A percentile compares a stretch with the other conserved stretches of the same genome.
Conservation (phyloP, 768 basidiomycete species). For the Suillus weaverae region DNA sequence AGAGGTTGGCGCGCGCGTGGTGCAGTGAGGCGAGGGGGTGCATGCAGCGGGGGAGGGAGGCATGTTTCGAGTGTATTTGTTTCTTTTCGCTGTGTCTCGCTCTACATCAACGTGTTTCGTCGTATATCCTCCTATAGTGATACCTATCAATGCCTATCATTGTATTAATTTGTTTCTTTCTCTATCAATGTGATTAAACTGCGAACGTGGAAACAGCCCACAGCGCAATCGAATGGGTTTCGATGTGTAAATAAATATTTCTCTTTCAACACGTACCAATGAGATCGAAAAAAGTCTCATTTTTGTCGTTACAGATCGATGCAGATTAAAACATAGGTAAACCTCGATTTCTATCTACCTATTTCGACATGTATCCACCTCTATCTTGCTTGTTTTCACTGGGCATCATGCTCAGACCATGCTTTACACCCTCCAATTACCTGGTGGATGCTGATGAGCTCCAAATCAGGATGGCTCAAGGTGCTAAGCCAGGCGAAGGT, state of each 20-base stretch:
- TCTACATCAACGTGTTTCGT: not conserved
- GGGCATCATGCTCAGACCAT: too few species aligned
- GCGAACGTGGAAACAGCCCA: too few species aligned
- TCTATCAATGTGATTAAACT: not conserved
- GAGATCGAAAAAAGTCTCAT: constrained; percentile 3
- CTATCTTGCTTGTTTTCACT: too few species aligned
- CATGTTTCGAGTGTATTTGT: not conserved
- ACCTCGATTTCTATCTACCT: too few species aligned
- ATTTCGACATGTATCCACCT: too few species aligned
- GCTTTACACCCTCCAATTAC: too few species aligned
- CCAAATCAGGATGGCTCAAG: constrained; percentile 99
- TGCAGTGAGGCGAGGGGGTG: too few species aligned
- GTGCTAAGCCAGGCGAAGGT: constrained; percentile 98
- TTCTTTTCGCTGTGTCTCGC: not conserved
- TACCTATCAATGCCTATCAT: not conserved
- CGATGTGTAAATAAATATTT: not conserved
- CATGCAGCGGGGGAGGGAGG: not conserved
- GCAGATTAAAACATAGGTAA: too few species aligned
- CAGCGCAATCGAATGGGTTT: too few species aligned
- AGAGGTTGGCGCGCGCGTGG: not conserved
- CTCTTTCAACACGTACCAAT: not conserved
- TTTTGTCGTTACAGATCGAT: too few species aligned
- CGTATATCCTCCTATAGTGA: not conserved
- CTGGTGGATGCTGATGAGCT: constrained; percentile 96
- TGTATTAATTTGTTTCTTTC: not conserved